phyloP scores from a whole-genome alignment of 768 basidiomycete species.

The Kwoniella sp. region DNA sequence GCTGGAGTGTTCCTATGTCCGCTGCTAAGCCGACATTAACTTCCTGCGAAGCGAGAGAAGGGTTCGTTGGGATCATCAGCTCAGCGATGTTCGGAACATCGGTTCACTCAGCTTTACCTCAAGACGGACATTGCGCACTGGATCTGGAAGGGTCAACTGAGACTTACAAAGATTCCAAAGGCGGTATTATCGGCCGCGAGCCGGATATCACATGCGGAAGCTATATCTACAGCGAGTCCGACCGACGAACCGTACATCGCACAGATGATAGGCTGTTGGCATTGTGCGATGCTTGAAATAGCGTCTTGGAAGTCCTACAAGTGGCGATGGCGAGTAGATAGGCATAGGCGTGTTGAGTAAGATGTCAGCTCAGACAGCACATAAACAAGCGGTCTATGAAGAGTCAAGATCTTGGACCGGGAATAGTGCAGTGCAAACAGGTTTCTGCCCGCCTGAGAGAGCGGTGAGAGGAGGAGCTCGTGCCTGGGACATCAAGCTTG shows the following conservation, averaged over 20 bases:
- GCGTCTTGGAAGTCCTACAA: slow-evolving; percentile 66
- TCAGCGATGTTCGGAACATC: no score
- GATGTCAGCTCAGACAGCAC: no score
- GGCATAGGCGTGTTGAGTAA: no score
- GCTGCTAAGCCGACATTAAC: slow-evolving; percentile 84
- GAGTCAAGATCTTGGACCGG: no score
- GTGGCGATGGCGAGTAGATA: no score
- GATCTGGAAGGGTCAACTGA: background rate
- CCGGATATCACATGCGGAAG: slow-evolving; percentile 75
- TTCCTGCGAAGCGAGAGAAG: slow-evolving; percentile 61
- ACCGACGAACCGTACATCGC: slow-evolving; percentile 75
- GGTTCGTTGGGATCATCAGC: background rate
- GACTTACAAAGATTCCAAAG: slow-evolving; percentile 74
- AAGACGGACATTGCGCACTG: no score
- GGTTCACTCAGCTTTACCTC: no score
- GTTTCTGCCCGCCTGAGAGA: background rate
- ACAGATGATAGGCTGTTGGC: slow-evolving; percentile 77
- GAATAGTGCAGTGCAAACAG: background rate
- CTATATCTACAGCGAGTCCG: slow-evolving; percentile 78
- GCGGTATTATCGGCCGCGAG: slow-evolving; percentile 63
- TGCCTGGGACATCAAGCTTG: background rate
- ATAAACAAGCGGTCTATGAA: no score
- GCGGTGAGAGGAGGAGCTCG: background rate
- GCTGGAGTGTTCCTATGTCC: slow-evolving; percentile 82
- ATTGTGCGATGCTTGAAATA: slow-evolving; percentile 69